Evolutionary conservation across 192 early-diverging fungal species (phyloP).

Genomic region (Entomortierella chlamydospora): DNA sequence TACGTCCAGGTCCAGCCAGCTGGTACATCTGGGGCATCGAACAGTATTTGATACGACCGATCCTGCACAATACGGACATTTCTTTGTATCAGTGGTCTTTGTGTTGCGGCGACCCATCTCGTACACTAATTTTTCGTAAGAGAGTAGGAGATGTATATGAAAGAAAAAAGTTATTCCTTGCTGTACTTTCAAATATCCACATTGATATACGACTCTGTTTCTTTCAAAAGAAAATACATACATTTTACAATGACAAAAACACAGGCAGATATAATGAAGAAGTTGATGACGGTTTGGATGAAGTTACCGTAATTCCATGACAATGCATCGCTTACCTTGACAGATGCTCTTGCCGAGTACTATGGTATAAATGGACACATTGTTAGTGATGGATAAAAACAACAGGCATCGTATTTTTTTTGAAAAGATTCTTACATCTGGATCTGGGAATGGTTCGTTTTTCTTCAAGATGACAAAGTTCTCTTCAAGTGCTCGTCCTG

Average conservation of each 20-base stretch:
- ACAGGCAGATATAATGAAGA: conserved; percentile 67
- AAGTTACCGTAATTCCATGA: conserved; percentile 74
- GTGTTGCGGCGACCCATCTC: conserved; percentile 51
- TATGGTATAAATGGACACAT: conserved; percentile 2
- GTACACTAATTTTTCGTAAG: conserved; percentile 33
- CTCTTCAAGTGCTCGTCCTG: conserved; percentile 55
- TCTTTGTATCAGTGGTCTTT: conserved; percentile 16
- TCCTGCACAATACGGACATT: conserved; percentile 26
- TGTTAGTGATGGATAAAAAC: neutral
- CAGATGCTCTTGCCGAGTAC: conserved; percentile 36
- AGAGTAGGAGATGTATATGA: neutral
- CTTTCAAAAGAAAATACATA: too few species aligned
- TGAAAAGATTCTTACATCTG: conserved; percentile 34
- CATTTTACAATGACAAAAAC: conserved; percentile 73
- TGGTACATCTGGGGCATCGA: conserved; percentile 29
- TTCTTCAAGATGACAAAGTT: conserved; percentile 38
- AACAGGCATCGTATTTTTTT: neutral
- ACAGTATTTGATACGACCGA: conserved; percentile 14
- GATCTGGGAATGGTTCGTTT: conserved; percentile 14
- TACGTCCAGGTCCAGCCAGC: conserved; percentile 35
- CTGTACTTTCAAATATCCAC: too few species aligned
- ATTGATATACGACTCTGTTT: too few species aligned
- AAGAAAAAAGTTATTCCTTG: neutral
- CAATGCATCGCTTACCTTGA: conserved; percentile 60
- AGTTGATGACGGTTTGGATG: conserved; percentile 71